phyloP scores from a whole-genome alignment of 371 early-diverging fungal species.

The Syncephalastrum contaminatum region DNA sequence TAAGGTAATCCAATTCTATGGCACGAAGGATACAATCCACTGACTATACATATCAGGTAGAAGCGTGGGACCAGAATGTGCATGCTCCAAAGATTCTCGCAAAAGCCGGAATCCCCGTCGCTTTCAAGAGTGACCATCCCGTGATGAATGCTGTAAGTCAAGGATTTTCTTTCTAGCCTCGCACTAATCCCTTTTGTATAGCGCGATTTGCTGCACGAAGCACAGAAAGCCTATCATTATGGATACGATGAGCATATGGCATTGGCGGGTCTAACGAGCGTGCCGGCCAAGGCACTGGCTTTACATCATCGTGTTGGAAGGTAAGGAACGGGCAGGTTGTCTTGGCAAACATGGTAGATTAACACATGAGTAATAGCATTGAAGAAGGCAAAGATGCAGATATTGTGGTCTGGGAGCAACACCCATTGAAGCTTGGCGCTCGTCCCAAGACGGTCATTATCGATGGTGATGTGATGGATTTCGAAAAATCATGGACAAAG shows the following conservation, averaged over 20 bases:
- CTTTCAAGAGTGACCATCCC: slow-evolving; percentile 84
- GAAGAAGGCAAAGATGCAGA: slow-evolving; percentile 80
- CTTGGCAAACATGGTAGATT: background rate
- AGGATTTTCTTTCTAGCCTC: background rate
- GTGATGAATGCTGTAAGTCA: slow-evolving; percentile 65
- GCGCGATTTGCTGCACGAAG: slow-evolving; percentile 74
- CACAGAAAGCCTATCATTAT: slow-evolving; percentile 77
- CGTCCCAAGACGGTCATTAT: slow-evolving; percentile 74
- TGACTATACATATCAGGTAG: slow-evolving; percentile 32
- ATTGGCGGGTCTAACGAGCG: slow-evolving; percentile 68
- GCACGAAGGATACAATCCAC: no score
- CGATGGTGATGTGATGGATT: slow-evolving; percentile 67
- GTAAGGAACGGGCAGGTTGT: background rate
- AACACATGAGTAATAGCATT: slow-evolving; percentile 20
- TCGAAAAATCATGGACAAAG: slow-evolving; percentile 37
- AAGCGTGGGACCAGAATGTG: slow-evolving; percentile 72
- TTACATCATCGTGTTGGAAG: slow-evolving; percentile 71
- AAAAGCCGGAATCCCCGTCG: slow-evolving; percentile 73
- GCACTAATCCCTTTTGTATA: slow-evolving; percentile 7
- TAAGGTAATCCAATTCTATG: slow-evolving; percentile 26
- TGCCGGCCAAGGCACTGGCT: slow-evolving; percentile 74
- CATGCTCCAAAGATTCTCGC: slow-evolving; percentile 61
- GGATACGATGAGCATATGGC: slow-evolving; percentile 68
- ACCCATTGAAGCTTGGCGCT: slow-evolving; percentile 77
- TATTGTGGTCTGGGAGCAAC: slow-evolving; percentile 70